Conservation (phyloP, 495 filamentous ascomycete species). For the Xylona heveae region DNA sequence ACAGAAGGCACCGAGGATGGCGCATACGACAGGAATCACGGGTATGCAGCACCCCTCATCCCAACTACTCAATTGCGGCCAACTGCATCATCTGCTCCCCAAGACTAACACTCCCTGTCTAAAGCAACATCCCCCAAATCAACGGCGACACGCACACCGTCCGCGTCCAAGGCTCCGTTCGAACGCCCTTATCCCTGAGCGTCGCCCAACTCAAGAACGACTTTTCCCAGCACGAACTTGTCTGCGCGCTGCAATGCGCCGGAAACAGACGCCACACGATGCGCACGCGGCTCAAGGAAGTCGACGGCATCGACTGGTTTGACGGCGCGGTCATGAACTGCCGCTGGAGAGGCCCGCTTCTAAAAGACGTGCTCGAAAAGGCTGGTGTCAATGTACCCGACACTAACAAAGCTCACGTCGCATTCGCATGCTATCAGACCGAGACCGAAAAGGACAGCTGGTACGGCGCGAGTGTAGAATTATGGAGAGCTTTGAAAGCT, state of each 20-base stretch:
- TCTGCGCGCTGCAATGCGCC: conserved; percentile 37
- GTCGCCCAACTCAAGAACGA: conserved; percentile 19
- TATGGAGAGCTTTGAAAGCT: conserved; percentile 23
- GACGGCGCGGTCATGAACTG: conserved; percentile 44
- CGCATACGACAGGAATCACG: conserved; percentile 30
- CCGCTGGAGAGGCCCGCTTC: conserved; percentile 30
- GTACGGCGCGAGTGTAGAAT: conserved; percentile 27
- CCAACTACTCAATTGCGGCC: neutral
- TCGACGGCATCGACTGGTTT: conserved; percentile 39
- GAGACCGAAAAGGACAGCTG: conserved; percentile 56
- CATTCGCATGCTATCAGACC: conserved; percentile 33
- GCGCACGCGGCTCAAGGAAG: conserved; percentile 37
- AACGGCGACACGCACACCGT: conserved; percentile 19
- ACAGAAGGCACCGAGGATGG: conserved; percentile 16
- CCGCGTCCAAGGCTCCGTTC: conserved; percentile 20
- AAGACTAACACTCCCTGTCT: neutral
- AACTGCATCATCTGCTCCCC: conserved; percentile 1
- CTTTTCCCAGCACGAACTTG: conserved; percentile 29
- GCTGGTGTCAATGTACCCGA: conserved; percentile 16
- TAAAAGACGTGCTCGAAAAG: conserved; percentile 27
- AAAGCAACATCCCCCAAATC: conserved; percentile 24
- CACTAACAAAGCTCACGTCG: conserved; percentile 20
- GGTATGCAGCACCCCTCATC: conserved; percentile 4
- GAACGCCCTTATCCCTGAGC: conserved; percentile 14
- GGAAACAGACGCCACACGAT: conserved; percentile 44